Conservation (phyloP, 2,329 filamentous ascomycete species). For the Curvularia sp. region DNA sequence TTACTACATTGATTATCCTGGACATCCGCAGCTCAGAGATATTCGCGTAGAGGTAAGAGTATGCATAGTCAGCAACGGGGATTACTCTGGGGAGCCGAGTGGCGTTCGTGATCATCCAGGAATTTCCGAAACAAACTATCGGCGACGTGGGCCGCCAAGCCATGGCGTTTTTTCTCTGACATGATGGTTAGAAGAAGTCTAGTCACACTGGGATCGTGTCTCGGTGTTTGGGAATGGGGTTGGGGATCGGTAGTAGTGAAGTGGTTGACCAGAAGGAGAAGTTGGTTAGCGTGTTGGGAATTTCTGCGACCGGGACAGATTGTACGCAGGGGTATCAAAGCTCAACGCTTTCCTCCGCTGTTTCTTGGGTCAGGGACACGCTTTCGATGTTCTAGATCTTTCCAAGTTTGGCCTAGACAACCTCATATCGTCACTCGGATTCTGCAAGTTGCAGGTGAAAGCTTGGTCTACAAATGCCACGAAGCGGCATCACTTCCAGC, state of each 20-base stretch:
- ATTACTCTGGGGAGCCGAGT: conserved; percentile 18
- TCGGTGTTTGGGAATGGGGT: conserved; percentile 1
- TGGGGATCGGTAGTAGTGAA: background rate
- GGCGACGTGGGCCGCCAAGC: background rate
- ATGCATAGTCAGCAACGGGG: conserved; percentile 16
- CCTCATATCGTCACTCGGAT: background rate
- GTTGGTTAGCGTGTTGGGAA: background rate
- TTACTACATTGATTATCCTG: background rate
- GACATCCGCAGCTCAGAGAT: conserved; percentile 1
- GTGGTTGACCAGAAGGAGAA: background rate
- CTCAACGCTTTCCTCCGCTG: background rate
- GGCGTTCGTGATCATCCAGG: conserved; percentile 2
- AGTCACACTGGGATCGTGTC: background rate
- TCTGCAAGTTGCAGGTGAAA: background rate
- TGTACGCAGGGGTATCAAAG: background rate
- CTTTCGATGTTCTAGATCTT: background rate
- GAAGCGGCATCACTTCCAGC: background rate
- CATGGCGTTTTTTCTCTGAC: background rate
- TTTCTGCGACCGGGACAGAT: background rate
- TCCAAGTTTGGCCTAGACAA: background rate
- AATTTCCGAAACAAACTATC: conserved; percentile 5
- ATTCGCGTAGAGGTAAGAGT: conserved; percentile 1
- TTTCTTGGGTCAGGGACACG: background rate
- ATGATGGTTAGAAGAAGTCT: conserved; percentile 1
- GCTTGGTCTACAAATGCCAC: background rate